phyloP scores from a whole-genome alignment of 179 eudicot genomes.

The Patellifolia procumbens region DNA sequence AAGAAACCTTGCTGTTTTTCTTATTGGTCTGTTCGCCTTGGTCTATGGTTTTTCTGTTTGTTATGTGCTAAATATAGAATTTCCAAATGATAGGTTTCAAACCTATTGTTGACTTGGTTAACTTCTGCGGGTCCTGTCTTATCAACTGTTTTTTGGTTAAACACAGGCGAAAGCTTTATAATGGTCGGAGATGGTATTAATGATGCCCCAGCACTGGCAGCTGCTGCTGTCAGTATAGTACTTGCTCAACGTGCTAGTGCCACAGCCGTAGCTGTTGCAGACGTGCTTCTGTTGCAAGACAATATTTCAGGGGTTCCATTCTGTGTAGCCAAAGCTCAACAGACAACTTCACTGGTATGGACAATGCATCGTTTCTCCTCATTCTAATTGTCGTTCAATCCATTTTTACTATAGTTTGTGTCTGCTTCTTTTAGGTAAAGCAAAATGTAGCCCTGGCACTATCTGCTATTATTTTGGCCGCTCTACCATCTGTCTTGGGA shows the following conservation, averaged over 20 bases:
- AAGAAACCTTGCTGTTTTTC: background rate
- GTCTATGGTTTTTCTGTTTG: background rate
- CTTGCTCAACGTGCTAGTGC: constrained; percentile 96
- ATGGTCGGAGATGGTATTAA: constrained; percentile 99
- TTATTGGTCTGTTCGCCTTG: background rate
- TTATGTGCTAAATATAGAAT: background rate
- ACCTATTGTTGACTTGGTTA: background rate
- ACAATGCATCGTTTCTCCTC: background rate
- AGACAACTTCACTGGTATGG: constrained; percentile 80
- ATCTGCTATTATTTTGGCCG: constrained; percentile 79
- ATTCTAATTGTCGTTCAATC: background rate
- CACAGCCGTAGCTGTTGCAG: constrained; percentile 92
- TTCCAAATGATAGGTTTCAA: background rate
- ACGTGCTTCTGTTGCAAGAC: constrained; percentile 86
- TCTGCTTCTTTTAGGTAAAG: constrained; percentile 60
- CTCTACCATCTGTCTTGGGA: constrained; percentile 90
- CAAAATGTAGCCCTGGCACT: constrained; percentile 96
- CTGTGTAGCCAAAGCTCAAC: constrained; percentile 86
- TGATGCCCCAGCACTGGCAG: constrained; percentile 99
- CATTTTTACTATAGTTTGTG: background rate
- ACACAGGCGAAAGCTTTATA: constrained; percentile 78
- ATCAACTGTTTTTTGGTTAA: background rate
- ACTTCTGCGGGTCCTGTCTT: background rate
- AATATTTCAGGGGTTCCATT: constrained; percentile 90
- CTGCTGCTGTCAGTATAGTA: constrained; percentile 91